Percentiles rank a stretch among this genome's conserved stretches.
Conservation (phyloP, 805 yeast species). For the Candida verbasci region DNA sequence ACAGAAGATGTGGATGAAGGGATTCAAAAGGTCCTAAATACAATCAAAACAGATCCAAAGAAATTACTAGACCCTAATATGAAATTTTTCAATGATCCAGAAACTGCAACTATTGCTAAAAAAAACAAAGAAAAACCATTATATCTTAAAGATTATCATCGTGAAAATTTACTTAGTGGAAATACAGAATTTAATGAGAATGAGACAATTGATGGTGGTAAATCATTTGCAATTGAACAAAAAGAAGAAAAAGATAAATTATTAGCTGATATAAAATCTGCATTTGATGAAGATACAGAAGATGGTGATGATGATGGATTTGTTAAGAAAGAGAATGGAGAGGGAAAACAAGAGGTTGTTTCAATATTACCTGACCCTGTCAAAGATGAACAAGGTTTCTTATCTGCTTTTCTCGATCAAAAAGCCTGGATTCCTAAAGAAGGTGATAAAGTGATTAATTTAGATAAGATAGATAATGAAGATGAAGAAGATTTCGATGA, state of each 20-base stretch:
- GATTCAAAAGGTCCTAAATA: conserved; percentile 63
- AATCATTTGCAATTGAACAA: conserved; percentile 72
- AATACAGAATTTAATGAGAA: conserved; percentile 46
- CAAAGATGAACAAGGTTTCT: conserved; percentile 60
- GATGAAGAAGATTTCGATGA: conserved; percentile 87
- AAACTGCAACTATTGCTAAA: conserved; percentile 17
- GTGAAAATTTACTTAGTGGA: conserved; percentile 75
- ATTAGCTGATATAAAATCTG: conserved; percentile 72
- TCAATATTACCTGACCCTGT: conserved; percentile 53
- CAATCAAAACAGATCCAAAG: conserved; percentile 67
- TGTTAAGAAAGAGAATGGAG: conserved; percentile 43
- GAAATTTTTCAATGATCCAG: conserved; percentile 70
- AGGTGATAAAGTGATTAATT: conserved; percentile 52
- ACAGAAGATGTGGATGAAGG: conserved; percentile 85
- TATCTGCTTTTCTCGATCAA: conserved; percentile 64
- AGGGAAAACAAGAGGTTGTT: conserved; percentile 17
- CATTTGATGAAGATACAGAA: conserved; percentile 45
- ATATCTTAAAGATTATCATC: conserved; percentile 87
- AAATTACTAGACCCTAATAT: conserved; percentile 61
- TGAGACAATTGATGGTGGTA: conserved; percentile 48
- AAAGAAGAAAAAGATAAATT: conserved; percentile 69
- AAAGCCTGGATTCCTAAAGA: conserved; percentile 89
- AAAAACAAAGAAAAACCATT: conserved; percentile 51
- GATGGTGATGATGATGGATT: conserved; percentile 41
- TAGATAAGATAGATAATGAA: conserved; percentile 47